These are phyloP conservation scores for Pyricularia sp. DNA, from an alignment of 2,329 filamentous ascomycete species.

Conservation along the genomic window DNA sequence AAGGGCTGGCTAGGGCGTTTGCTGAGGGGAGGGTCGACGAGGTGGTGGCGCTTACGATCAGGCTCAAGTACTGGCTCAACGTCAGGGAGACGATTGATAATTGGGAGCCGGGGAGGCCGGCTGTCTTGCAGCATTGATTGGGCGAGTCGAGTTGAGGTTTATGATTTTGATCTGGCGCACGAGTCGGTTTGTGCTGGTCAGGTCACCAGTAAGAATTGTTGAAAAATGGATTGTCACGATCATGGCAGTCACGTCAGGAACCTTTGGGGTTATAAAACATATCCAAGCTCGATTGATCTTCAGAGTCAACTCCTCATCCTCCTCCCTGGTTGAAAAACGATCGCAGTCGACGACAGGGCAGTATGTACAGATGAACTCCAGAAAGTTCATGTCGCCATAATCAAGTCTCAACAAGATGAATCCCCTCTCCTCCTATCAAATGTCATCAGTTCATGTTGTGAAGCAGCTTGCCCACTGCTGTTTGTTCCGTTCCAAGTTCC, in stretches of 20 bases:
- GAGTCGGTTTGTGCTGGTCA: not conserved
- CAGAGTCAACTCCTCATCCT: not conserved
- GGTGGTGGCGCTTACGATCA: constrained; percentile 65
- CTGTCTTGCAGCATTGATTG: constrained; percentile 41
- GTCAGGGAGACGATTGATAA: constrained; percentile 69
- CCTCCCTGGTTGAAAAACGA: not conserved
- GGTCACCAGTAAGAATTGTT: not conserved
- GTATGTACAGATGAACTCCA: not conserved
- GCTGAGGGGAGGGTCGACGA: constrained; percentile 43
- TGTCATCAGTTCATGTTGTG: not conserved
- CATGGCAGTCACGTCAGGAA: not conserved
- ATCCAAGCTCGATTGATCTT: not conserved
- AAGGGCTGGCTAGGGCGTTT: constrained; percentile 55
- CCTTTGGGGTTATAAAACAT: not conserved
- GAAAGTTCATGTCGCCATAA: not conserved
- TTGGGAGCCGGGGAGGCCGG: constrained; percentile 71
- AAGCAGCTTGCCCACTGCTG: not conserved
- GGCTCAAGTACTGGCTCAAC: constrained; percentile 84
- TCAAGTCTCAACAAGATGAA: not conserved
- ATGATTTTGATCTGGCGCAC: not conserved
- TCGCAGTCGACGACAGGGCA: not conserved
- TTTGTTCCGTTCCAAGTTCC: not conserved
- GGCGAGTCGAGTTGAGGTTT: not conserved
- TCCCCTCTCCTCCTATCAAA: not conserved
- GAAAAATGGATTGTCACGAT: not conserved